Evolutionary conservation across 2,329 filamentous ascomycete genomes (phyloP).

Genomic region (Talaromyces sp.): DNA sequence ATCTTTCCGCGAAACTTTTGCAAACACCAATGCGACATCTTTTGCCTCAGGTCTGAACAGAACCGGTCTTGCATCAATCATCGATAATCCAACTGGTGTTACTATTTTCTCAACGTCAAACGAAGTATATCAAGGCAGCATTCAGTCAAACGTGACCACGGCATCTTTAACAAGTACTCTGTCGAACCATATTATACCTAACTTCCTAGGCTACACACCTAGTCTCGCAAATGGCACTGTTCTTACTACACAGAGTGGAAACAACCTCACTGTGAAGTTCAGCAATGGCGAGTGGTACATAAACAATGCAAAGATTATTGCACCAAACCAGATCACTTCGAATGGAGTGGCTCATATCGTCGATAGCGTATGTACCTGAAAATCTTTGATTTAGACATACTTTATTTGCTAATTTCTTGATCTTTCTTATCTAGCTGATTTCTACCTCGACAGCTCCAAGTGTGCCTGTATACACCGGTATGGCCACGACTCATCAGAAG

Average conservation of each 20-base stretch:
- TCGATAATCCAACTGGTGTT: neutral
- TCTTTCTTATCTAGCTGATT: neutral
- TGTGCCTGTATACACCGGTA: slow-evolving; percentile 6
- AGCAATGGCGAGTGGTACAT: slow-evolving; percentile 7
- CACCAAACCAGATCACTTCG: neutral
- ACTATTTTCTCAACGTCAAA: slow-evolving; percentile 3
- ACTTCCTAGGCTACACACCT: slow-evolving; percentile 9
- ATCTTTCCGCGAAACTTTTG: slow-evolving; percentile 4
- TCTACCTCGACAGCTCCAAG: neutral
- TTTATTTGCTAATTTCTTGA: neutral
- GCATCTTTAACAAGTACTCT: neutral
- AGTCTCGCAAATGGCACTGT: slow-evolving; percentile 3
- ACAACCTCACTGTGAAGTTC: slow-evolving; percentile 10
- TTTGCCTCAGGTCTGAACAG: neutral
- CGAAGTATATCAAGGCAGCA: neutral
- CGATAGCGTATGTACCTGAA: slow-evolving; percentile 5
- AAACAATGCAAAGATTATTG: slow-evolving; percentile 14
- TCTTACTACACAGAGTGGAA: slow-evolving; percentile 8
- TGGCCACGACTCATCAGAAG: neutral
- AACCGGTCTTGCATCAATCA: neutral
- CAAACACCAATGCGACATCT: neutral
- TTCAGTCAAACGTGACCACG: neutral
- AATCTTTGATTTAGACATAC: neutral
- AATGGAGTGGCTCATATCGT: slow-evolving; percentile 12
- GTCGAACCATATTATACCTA: slow-evolving; percentile 8